These are phyloP conservation scores for Candida sithepensis DNA, from an alignment of 805 yeast species.

Conservation along the genomic window DNA sequence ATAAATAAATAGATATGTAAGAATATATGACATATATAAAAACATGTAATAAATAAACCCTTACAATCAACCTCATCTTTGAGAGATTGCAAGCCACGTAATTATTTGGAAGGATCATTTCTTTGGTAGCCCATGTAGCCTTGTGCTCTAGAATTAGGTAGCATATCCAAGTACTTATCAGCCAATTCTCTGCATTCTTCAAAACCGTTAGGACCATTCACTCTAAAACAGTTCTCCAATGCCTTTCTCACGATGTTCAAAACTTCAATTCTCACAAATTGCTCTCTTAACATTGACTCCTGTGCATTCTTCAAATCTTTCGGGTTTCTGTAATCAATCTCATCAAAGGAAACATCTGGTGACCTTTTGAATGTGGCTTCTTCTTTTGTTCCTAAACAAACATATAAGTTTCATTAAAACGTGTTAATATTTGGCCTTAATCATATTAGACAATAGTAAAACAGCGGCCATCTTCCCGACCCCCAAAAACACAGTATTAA, in stretches of 20 bases:
- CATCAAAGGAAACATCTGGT: conserved; percentile 78
- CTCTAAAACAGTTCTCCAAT: conserved; percentile 63
- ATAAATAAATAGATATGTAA: conserved; percentile 4
- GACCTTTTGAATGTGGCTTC: conserved; percentile 35
- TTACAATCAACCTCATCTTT: too few species aligned
- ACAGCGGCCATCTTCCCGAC: too few species aligned
- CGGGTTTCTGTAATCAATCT: conserved; percentile 68
- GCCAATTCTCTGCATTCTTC: conserved; percentile 81
- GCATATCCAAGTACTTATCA: conserved; percentile 71
- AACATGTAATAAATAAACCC: too few species aligned
- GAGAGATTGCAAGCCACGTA: too few species aligned
- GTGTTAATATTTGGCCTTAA: not conserved
- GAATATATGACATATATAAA: not conserved
- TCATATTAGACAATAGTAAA: too few species aligned
- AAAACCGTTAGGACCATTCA: conserved; percentile 60
- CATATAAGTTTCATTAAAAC: not conserved
- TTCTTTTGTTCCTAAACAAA: conserved; percentile 3
- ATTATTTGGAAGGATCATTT: conserved; percentile 75
- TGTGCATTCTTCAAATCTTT: conserved; percentile 68
- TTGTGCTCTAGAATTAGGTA: conserved; percentile 62
- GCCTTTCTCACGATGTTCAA: conserved; percentile 70
- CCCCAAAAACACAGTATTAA: too few species aligned
- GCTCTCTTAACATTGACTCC: conserved; percentile 73
- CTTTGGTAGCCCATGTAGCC: conserved; percentile 86
- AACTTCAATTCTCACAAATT: conserved; percentile 68